phyloP scores from a whole-genome alignment of 257 asterid genomes.

The Leptodermis oblonga region DNA sequence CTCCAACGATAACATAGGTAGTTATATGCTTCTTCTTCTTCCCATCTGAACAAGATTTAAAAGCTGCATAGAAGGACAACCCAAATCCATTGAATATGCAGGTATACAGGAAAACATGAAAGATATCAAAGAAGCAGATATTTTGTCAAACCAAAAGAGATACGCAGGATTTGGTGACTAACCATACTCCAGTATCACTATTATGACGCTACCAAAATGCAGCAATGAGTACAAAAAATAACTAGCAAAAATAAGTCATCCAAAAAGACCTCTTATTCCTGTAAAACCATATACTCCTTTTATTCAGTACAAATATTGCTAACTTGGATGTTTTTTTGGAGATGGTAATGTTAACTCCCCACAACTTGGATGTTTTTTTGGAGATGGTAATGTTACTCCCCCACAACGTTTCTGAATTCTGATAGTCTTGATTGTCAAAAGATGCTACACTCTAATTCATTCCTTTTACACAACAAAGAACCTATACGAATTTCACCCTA shows the following conservation, averaged over 20 bases:
- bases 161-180: background rate
- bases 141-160: background rate
- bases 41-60: conserved; percentile 58
- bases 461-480: background rate
- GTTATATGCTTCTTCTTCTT: conserved; percentile 46
- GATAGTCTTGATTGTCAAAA: background rate
- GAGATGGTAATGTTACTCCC: background rate
- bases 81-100: background rate
- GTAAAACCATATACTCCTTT: no score
- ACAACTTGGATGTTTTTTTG: no score
- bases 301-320: no score
- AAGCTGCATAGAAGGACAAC: conserved; percentile 41
- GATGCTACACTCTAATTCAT: background rate
- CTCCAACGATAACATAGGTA: conserved; percentile 46
- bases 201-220: background rate
- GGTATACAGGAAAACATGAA: background rate
- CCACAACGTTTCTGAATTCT: no score
- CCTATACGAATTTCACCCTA: background rate
- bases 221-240: background rate
- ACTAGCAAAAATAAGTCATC: background rate
- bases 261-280: background rate
- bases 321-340: background rate
- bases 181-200: background rate
- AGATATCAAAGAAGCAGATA: background rate
- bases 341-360: background rate